Evolutionary conservation across 2,329 filamentous ascomycete genomes (phyloP).

Genomic region (Neonectria faginata): DNA sequence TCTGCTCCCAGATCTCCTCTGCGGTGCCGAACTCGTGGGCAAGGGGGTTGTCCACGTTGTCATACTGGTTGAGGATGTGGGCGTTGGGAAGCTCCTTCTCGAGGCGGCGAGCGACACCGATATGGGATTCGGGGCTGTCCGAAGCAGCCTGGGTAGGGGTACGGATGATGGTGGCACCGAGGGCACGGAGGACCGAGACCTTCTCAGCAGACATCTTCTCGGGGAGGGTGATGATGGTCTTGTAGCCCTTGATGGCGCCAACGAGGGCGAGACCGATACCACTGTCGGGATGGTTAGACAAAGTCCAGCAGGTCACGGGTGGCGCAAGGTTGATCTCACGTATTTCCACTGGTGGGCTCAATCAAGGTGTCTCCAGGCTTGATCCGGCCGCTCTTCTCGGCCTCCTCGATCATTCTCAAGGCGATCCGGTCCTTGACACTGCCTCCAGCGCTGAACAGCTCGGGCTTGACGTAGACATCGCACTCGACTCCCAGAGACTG

Average conservation of each 20-base stretch:
- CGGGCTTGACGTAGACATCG: slow-evolving; percentile 89
- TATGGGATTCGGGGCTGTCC: slow-evolving; percentile 95
- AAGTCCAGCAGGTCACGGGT: not conserved
- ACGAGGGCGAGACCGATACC: slow-evolving; percentile 96
- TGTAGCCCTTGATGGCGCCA: slow-evolving; percentile 95
- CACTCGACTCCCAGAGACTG: slow-evolving; percentile 90
- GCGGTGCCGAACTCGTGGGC: slow-evolving; percentile 96
- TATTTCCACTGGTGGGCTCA: slow-evolving; percentile 98
- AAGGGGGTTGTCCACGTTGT: slow-evolving; percentile 88
- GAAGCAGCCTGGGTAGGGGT: slow-evolving; percentile 96
- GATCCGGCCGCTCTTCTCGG: slow-evolving; percentile 90
- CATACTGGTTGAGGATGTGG: slow-evolving; percentile 97
- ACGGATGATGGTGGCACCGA: slow-evolving; percentile 96
- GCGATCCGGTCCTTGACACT: slow-evolving; percentile 97
- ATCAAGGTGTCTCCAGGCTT: slow-evolving; percentile 98
- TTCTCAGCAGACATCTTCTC: slow-evolving; percentile 99
- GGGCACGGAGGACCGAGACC: slow-evolving; percentile 90
- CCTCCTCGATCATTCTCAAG: slow-evolving; percentile 96
- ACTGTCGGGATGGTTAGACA: slow-evolving; percentile 52
- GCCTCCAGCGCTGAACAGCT: slow-evolving; percentile 93
- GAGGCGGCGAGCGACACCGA: slow-evolving; percentile 89
- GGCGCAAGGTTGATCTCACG: slow-evolving; percentile 56
- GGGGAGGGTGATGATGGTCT: slow-evolving; percentile 97
- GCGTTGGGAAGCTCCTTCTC: slow-evolving; percentile 97
- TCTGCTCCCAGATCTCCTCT: slow-evolving; percentile 96